A percentile compares a stretch with the other conserved stretches of the same genome.
Conservation (phyloP, 140 eudicot genomes). For the Anethum foeniculum region DNA sequence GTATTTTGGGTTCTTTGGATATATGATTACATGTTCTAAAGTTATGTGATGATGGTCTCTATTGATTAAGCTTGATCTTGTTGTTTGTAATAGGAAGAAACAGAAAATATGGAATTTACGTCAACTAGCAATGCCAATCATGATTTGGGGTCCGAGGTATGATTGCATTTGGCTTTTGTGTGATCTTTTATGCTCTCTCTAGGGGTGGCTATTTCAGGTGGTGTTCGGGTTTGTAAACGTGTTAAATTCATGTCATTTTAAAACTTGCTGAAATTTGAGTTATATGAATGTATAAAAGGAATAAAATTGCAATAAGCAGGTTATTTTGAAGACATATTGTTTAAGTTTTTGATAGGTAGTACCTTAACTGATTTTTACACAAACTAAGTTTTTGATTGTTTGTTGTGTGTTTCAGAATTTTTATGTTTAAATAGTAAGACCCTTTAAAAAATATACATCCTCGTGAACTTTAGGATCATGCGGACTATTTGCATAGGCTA, state of each 20-base stretch:
- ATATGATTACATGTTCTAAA: not conserved
- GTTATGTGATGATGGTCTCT: not conserved
- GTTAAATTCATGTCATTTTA: not conserved
- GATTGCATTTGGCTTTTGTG: slow-evolving; percentile 3
- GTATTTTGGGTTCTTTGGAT: not conserved
- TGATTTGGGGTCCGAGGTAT: slow-evolving; percentile 33
- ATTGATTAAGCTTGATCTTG: not conserved
- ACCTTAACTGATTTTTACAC: not conserved
- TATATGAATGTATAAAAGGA: not conserved
- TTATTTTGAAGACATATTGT: not conserved
- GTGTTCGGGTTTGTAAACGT: not conserved
- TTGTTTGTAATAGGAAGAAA: slow-evolving; percentile 28
- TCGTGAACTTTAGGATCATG: not conserved
- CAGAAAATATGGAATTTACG: slow-evolving; percentile 38
- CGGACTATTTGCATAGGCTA: not conserved
- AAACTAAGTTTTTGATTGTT: not conserved
- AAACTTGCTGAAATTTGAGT: not conserved
- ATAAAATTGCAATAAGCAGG: not conserved
- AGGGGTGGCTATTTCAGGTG: not conserved
- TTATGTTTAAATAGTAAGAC: not conserved
- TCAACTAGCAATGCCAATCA: slow-evolving; percentile 25
- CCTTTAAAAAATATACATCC: not conserved
- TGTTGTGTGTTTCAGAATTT: not conserved
- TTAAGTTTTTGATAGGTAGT: not conserved
- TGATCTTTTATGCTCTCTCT: not conserved